phyloP scores from a whole-genome alignment of 495 filamentous ascomycete species.

The Amniculicola lignicola region DNA sequence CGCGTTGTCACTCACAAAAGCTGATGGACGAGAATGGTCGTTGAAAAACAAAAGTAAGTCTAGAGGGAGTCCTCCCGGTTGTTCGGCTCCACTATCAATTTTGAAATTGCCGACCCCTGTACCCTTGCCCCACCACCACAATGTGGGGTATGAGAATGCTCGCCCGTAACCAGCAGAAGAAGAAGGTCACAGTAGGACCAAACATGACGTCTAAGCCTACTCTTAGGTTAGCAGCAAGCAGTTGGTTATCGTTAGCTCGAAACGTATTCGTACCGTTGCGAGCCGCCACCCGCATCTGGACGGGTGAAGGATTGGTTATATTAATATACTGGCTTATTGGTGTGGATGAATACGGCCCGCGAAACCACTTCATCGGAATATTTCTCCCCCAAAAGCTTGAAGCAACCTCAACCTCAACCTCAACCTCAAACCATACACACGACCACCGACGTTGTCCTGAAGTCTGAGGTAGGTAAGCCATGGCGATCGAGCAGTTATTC shows the following conservation, averaged over 20 bases:
- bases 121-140: slow-evolving; percentile 19
- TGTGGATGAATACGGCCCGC: too few species aligned
- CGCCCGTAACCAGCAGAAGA: background rate
- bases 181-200: background rate
- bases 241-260: too few species aligned
- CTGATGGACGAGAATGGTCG: too few species aligned
- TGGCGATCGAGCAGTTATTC: slow-evolving; percentile 31
- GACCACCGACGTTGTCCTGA: too few species aligned
- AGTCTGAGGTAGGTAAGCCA: too few species aligned
- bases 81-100: slow-evolving; percentile 14
- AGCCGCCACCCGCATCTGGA: too few species aligned
- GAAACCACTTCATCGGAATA: too few species aligned
- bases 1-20: too few species aligned
- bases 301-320: too few species aligned
- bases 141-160: slow-evolving; percentile 26
- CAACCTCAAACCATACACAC: background rate
- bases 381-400: slow-evolving; percentile 17
- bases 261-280: too few species aligned
- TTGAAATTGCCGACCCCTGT: slow-evolving; percentile 27
- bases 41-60: too few species aligned
- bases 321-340: slow-evolving; percentile 1
- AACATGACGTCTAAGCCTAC: background rate
- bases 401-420: slow-evolving; percentile 3
- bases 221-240: too few species aligned
- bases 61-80: slow-evolving; percentile 1